phyloP scores from a whole-genome alignment of 106 monocot species.

The Allium sativum region DNA sequence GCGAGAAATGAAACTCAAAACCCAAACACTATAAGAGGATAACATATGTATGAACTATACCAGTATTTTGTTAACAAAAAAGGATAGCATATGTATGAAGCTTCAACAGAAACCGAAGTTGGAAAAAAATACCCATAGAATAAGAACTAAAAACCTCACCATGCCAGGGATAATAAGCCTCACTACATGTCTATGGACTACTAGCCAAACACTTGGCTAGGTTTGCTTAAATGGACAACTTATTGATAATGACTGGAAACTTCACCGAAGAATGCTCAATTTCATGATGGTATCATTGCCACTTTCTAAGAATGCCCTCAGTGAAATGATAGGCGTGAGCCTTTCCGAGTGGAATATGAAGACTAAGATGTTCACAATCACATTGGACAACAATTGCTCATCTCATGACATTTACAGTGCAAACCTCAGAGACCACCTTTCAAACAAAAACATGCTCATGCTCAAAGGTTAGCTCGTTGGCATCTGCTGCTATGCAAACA shows the following conservation, averaged over 20 bases:
- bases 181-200: constrained; percentile 67
- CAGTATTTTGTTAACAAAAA: too few species aligned
- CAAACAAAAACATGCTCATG: constrained; percentile 70
- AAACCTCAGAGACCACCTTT: constrained; percentile 71
- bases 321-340: constrained; percentile 62
- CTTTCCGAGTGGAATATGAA: constrained; percentile 85
- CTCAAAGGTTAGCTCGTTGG: constrained; percentile 74
- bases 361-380: constrained; percentile 68
- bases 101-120: too few species aligned
- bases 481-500: constrained; percentile 72
- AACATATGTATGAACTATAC: too few species aligned
- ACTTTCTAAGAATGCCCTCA: constrained; percentile 81
- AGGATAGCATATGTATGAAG: too few species aligned
- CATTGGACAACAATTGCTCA: constrained; percentile 73
- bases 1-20: too few species aligned
- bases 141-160: too few species aligned
- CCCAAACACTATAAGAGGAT: too few species aligned
- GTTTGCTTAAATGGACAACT: constrained; percentile 67
- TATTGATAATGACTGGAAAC: constrained; percentile 65
- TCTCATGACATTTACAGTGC: constrained; percentile 89
- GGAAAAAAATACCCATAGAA: too few species aligned
- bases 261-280: constrained; percentile 70
- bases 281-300: constrained; percentile 86
- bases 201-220: constrained; percentile 87
- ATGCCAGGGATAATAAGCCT: constrained; percentile 69